These are phyloP conservation scores for Sideroxylon spinosum DNA, from an alignment of 179 eudicot species.

Conservation along the genomic window DNA sequence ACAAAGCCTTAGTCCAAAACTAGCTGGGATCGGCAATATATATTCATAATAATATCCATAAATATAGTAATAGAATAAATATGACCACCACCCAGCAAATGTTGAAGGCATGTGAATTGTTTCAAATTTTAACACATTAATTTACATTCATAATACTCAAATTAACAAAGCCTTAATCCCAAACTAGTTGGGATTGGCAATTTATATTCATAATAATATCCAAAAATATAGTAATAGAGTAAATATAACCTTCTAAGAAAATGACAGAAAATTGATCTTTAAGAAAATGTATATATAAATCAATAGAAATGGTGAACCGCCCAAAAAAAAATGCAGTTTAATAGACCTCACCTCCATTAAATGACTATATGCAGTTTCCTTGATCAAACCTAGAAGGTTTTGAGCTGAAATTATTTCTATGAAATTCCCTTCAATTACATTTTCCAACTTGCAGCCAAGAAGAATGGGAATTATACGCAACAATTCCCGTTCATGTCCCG, in stretches of 20 bases:
- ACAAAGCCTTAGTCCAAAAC: too few species aligned
- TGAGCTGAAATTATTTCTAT: conserved; percentile 33
- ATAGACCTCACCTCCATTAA: conserved; percentile 74
- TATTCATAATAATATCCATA: too few species aligned
- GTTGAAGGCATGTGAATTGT: not conserved
- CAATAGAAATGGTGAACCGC: not conserved
- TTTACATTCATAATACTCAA: not conserved
- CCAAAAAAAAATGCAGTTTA: not conserved
- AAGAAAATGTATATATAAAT: not conserved
- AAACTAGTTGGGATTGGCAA: too few species aligned
- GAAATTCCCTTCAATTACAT: conserved; percentile 35
- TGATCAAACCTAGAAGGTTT: conserved; percentile 47
- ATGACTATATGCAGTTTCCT: conserved; percentile 83
- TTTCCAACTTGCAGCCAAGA: conserved; percentile 57
- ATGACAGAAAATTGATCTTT: not conserved
- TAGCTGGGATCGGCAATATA: too few species aligned
- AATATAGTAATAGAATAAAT: not conserved
- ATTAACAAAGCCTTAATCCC: too few species aligned
- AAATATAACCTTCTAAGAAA: not conserved
- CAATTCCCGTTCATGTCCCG: conserved; percentile 59
- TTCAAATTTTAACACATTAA: not conserved
- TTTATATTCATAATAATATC: too few species aligned
- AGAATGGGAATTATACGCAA: conserved; percentile 55
- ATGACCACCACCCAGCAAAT: not conserved
- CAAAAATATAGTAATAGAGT: not conserved